These are phyloP conservation scores for Monilinia aucupariae DNA, from an alignment of 2,329 filamentous ascomycete species.

Conservation along the genomic window DNA sequence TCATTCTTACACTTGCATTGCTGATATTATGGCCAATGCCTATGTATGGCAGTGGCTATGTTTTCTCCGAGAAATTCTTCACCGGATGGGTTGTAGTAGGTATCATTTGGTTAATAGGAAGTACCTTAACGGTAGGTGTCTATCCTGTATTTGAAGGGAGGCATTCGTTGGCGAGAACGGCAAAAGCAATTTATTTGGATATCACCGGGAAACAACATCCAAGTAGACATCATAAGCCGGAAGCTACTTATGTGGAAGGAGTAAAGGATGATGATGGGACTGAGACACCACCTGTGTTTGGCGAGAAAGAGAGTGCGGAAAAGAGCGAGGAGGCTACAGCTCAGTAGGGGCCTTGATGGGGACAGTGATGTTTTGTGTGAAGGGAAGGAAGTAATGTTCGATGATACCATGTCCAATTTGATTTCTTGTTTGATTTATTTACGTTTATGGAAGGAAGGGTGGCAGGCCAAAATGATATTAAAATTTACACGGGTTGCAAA, in stretches of 20 bases:
- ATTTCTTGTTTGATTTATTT: background rate
- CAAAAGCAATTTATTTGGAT: slow-evolving; percentile 58
- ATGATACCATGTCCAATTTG: slow-evolving; percentile 2
- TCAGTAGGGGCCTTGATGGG: background rate
- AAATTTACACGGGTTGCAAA: background rate
- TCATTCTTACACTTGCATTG: slow-evolving; percentile 62
- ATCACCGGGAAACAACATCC: slow-evolving; percentile 42
- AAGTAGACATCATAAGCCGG: slow-evolving; percentile 26
- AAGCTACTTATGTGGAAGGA: slow-evolving; percentile 30
- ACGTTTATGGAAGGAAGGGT: too few relatives aligned
- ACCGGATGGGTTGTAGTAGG: slow-evolving; percentile 73
- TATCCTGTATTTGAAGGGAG: slow-evolving; percentile 80
- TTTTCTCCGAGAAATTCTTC: slow-evolving; percentile 79
- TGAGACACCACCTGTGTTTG: slow-evolving; percentile 22
- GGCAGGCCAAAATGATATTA: background rate
- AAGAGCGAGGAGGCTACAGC: slow-evolving; percentile 1
- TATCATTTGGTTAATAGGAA: slow-evolving; percentile 75
- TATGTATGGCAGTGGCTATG: slow-evolving; percentile 76
- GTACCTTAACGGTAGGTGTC: slow-evolving; percentile 65
- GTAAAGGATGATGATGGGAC: slow-evolving; percentile 24
- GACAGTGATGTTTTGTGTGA: background rate
- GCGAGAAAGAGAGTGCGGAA: slow-evolving; percentile 23
- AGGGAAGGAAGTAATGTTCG: background rate
- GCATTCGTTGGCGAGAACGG: slow-evolving; percentile 56
- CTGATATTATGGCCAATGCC: slow-evolving; percentile 89